Evolutionary conservation across 2,329 filamentous ascomycete species (phyloP), one percentile per base, ranked within the genome.

Genomic region (Cercospora janseana): DNA sequence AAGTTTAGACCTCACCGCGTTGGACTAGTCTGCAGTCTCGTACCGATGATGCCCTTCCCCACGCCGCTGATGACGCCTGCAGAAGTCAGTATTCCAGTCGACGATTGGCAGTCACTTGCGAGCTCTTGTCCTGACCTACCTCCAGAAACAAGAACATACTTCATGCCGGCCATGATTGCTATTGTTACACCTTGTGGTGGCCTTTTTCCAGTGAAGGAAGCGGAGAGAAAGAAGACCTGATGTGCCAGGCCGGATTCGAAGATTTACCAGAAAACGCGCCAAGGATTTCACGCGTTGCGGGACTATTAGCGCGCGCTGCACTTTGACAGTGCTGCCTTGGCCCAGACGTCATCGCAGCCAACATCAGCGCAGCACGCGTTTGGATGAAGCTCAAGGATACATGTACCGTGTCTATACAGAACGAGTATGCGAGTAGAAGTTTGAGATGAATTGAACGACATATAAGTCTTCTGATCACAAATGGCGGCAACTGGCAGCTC

Each of bases 61-160:
- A 80, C 77, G 54, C 79, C 79, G 59, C 76, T 79, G 61, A 82
- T 81, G 54, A 79, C 76, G 68, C 76, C 75, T 70, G 58, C 18
- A 29, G 29, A 40, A 37, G 16, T 43, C 31, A 52, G 35, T 13
- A 46, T 26, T 3, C n/a, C n/a, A 40, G 18, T 26, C 31, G 15
- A 26, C 28, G n/a, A 23, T 21, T 21, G 20, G 13, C 24, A 26
- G 31, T 21, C n/a, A 15, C 18, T 12, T 20, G 32, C 32, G 10
- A 24, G 13, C 12, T 15, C 8, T 16, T 15, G 6, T 23, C 24
- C 20, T 48, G 28, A 69, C 75, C 73, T 71, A 86, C 85, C 86
- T 78, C 86, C 86, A 62, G 85, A 87, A 60, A 89, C 85, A 60
- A 89, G 77, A 71, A 90, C 83, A 77, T 88, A 88, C 75, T 88